Conservation (phyloP, 768 basidiomycete species). For the Hemileccinum rubropunctum region DNA sequence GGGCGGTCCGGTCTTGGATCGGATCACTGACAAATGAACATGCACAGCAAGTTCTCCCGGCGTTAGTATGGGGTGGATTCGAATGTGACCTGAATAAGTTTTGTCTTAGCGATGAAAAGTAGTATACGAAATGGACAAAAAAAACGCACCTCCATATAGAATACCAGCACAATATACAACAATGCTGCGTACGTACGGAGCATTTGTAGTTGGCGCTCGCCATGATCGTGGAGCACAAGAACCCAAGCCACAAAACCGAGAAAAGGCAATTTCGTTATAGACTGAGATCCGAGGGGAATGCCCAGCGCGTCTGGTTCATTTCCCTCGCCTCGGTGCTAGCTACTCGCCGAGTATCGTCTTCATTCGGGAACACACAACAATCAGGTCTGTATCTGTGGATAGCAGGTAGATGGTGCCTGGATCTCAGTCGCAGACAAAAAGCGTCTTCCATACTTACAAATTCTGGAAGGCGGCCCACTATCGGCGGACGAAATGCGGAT, state of each 20-base stretch:
- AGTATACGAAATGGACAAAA: neutral
- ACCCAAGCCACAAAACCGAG: neutral
- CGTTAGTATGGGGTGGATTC: neutral
- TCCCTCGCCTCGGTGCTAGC: neutral
- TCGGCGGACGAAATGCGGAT: neutral
- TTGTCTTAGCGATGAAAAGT: neutral
- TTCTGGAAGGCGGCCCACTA: neutral
- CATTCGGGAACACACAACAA: slow-evolving; percentile 1
- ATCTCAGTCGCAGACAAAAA: neutral
- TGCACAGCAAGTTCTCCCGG: neutral
- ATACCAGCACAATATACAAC: neutral
- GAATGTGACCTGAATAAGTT: neutral
- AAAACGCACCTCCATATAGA: slow-evolving; percentile 1
- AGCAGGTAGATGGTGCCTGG: neutral
- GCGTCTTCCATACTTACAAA: neutral
- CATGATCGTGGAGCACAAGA: neutral
- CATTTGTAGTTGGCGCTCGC: neutral
- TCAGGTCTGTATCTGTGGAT: neutral
- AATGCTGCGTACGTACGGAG: neutral
- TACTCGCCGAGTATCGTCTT: neutral
- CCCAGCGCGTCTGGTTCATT: neutral
- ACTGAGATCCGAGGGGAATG: neutral
- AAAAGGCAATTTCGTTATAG: neutral
- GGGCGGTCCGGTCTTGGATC: neutral
- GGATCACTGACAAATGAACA: slow-evolving; percentile 1